A percentile compares a stretch with the other conserved stretches of the same genome.
Conservation (phyloP, 1,284 basidiomycete genomes). For the Puccinia hordei region DNA sequence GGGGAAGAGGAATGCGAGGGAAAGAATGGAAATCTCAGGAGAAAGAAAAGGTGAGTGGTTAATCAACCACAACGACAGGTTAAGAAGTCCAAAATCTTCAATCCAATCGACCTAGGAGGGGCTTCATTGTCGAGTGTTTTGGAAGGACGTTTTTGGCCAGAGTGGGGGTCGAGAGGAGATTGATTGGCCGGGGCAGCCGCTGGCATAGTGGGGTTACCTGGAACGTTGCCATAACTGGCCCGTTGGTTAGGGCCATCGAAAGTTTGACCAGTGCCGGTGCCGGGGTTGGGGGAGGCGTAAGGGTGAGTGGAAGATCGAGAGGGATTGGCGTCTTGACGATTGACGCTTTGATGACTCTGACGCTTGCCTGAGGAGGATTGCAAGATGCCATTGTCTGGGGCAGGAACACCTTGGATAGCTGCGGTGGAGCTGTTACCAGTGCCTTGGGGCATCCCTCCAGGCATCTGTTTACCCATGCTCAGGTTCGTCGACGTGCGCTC, state of each 20-base stretch:
- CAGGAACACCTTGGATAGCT: constrained; percentile 32
- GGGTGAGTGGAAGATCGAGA: constrained; percentile 18
- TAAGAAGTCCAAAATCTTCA: constrained; percentile 43
- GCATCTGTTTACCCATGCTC: constrained; percentile 33
- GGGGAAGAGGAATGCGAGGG: too few relatives aligned
- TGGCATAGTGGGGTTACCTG: background rate
- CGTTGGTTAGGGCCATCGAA: background rate
- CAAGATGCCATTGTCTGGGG: constrained; percentile 29
- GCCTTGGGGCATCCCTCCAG: constrained; percentile 8
- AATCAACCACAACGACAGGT: constrained; percentile 42
- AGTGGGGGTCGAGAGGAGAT: background rate
- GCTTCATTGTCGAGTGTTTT: background rate
- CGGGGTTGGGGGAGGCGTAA: constrained; percentile 14
- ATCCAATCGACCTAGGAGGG: constrained; percentile 30
- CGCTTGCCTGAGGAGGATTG: constrained; percentile 12
- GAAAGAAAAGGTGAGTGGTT: background rate
- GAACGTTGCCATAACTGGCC: background rate
- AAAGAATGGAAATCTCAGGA: too few relatives aligned
- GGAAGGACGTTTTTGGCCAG: constrained; percentile 13
- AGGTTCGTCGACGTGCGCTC: constrained; percentile 37
- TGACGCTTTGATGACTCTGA: constrained; percentile 5
- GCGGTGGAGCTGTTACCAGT: constrained; percentile 28
- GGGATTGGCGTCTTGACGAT: constrained; percentile 16
- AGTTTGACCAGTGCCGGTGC: background rate
- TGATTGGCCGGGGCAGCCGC: background rate